phyloP scores from a whole-genome alignment of 495 filamentous ascomycete genomes.

The Aspergillus haitiensis region DNA sequence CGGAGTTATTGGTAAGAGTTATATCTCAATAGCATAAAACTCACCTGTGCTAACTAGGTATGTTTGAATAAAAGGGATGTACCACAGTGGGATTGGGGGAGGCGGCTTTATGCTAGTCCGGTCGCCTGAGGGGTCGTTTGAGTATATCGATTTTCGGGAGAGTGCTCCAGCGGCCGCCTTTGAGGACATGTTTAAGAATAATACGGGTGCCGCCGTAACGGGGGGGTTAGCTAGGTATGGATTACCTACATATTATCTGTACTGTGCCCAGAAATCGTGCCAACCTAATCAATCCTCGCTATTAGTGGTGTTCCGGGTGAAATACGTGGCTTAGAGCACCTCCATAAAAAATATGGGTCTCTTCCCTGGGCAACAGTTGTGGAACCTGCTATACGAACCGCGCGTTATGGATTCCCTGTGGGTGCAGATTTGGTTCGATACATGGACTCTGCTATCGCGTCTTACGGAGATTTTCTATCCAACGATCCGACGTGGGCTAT shows the following conservation, averaged over 20 bases:
- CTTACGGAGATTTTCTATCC: slow-evolving; percentile 60
- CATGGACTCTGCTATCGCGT: slow-evolving; percentile 52
- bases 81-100: slow-evolving; percentile 83
- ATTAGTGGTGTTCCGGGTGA: slow-evolving; percentile 78
- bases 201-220: slow-evolving; percentile 45
- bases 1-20: slow-evolving; percentile 62
- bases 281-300: background rate
- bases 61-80: slow-evolving; percentile 57
- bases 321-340: slow-evolving; percentile 69
- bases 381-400: slow-evolving; percentile 69
- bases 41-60: background rate
- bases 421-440: slow-evolving; percentile 68
- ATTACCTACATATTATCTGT: background rate
- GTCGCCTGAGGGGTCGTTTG: slow-evolving; percentile 60
- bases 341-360: slow-evolving; percentile 71
- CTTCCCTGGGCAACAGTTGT: slow-evolving; percentile 71
- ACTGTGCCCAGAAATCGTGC: background rate
- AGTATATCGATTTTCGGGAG: slow-evolving; percentile 84
- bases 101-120: slow-evolving; percentile 86
- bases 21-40: background rate
- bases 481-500: slow-evolving; percentile 75
- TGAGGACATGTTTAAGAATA: slow-evolving; percentile 75
- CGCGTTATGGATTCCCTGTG: slow-evolving; percentile 71
- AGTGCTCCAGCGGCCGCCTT: slow-evolving; percentile 75
- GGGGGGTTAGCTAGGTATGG: slow-evolving; percentile 66